A percentile compares a stretch with the other conserved stretches of the same genome.
These are phyloP conservation scores for Pythium phragmiticola DNA, from an alignment of 352 stramenopile species.

Conservation along the genomic window DNA sequence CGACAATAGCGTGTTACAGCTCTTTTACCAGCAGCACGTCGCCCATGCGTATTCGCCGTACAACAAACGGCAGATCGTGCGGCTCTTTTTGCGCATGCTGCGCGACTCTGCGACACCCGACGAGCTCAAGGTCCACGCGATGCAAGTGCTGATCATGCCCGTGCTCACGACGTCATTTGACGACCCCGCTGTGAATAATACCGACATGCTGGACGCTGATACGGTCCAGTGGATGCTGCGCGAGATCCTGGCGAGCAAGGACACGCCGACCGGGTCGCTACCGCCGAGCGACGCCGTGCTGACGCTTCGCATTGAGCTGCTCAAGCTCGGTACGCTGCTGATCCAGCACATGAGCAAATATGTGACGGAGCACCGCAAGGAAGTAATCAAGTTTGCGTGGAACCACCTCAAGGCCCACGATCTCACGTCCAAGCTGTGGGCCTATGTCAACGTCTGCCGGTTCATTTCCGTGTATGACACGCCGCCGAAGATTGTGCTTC, in stretches of 20 bases:
- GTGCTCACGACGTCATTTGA: slow-evolving; percentile 89
- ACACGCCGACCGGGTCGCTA: slow-evolving; percentile 21
- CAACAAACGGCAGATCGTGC: slow-evolving; percentile 86
- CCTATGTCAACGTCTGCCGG: slow-evolving; percentile 96
- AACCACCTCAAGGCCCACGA: slow-evolving; percentile 95
- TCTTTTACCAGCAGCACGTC: slow-evolving; percentile 88
- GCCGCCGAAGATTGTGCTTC: slow-evolving; percentile 95
- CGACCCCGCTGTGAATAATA: slow-evolving; percentile 71
- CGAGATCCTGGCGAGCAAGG: slow-evolving; percentile 86
- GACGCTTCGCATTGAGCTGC: slow-evolving; percentile 86
- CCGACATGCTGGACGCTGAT: slow-evolving; percentile 83
- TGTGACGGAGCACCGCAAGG: slow-evolving; percentile 92
- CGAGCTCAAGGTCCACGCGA: slow-evolving; percentile 91
- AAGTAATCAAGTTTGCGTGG: slow-evolving; percentile 99
- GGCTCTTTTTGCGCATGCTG: slow-evolving; percentile 89
- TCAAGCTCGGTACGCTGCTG: slow-evolving; percentile 95
- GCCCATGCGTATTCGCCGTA: slow-evolving; percentile 52
- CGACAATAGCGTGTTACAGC: slow-evolving; percentile 94
- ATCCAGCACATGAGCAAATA: slow-evolving; percentile 95
- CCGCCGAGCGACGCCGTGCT: slow-evolving; percentile 60
- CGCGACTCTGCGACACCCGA: slow-evolving; percentile 54
- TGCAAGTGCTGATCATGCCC: slow-evolving; percentile 94
- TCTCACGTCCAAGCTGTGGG: slow-evolving; percentile 95
- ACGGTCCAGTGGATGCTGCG: slow-evolving; percentile 88
- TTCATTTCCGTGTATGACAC: slow-evolving; percentile 97